phyloP scores from a whole-genome alignment of 2,329 filamentous ascomycete species.

The Phyllosticta citrichinensis region DNA sequence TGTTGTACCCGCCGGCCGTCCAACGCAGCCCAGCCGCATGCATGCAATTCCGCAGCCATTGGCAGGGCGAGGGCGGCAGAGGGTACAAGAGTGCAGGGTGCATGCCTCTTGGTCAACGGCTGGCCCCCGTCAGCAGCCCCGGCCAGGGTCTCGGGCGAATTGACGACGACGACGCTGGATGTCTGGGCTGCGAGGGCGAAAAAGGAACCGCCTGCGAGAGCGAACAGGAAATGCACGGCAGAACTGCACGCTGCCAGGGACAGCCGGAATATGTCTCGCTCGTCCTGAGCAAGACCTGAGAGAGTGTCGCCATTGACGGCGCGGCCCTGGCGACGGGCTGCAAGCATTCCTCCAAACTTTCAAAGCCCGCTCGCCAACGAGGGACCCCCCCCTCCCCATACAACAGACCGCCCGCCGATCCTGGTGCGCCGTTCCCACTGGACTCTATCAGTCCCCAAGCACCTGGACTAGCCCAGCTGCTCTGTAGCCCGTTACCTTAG shows the following conservation, averaged over 20 bases:
- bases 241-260: not conserved
- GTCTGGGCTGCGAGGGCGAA: not conserved
- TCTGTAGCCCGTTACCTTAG: constrained; percentile 10
- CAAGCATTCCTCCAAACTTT: not conserved
- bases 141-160: not conserved
- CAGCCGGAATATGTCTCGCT: not conserved
- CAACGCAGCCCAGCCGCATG: not conserved
- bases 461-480: not conserved
- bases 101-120: not conserved
- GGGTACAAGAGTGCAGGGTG: not conserved
- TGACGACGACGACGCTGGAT: not conserved
- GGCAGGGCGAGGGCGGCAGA: not conserved
- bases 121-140: not conserved
- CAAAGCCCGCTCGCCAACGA: constrained; percentile 3
- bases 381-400: not conserved
- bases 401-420: constrained; percentile 9
- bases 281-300: no score
- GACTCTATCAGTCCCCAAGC: constrained; percentile 3
- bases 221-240: not conserved
- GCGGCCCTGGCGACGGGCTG: not conserved
- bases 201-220: not conserved
- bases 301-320: no score
- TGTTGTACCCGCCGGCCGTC: not conserved
- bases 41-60: not conserved
- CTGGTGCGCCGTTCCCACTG: constrained; percentile 1